Evolutionary conservation across 176 grass and related monocot genomes (phyloP), one percentile per base, ranked within the genome.

Genomic region (Musa troglodytarum): DNA sequence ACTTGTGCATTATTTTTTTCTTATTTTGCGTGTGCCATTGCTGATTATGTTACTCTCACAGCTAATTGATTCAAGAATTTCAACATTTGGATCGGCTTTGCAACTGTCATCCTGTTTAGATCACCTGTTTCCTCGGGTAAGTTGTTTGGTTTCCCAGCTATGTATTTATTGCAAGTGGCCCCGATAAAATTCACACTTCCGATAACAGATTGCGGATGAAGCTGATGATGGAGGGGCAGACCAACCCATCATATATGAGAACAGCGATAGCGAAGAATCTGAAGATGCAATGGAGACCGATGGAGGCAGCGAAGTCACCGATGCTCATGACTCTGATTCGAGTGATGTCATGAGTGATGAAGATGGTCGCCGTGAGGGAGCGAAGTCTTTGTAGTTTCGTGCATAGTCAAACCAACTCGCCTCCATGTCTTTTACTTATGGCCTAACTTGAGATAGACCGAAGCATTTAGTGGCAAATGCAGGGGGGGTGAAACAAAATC

Each of bases 61-160:
- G 93, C 80, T 97, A 75, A 93, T 97, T 85, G 90, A 93, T 74
- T 85, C 94, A 80, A 93, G 90, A 68, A 86, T 87, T 22, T 93
- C 86, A 72, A 97, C 89, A 43, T 96, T 88, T 79, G 79, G 83
- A 74, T 85, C 85, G 50, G 83, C 93, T 28, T 65, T 88, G 64
- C 83, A 92, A 81, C 78, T 97, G 61, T 97, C 94, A 25, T 87
- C 88, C 28, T 87, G 72, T 78, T 76, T 97, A 59, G 94, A 97
- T 89, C 88, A 83, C 65, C 77, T 81, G 75, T 91, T 93, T 58
- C 67, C 54, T 9, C 81, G 71, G 84, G 94, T 91, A 81, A 80
- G 78, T 80, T 83, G 19, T 20, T 79, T 76, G 21, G 15, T 52
- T 49, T 34, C 59, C 77, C 68, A 82, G 17, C 15, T 12, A 7